phyloP scores from a whole-genome alignment of 345 rosid species.

The thale cress (Arabidopsis thaliana) region TAIR10.1 NC_003074.8:18090501-18091000 shows the following conservation, averaged over 20 bases:
- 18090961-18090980: conserved; percentile 94
- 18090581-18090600: conserved; percentile 33
- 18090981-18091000: conserved; percentile 94
- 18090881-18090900: neutral
- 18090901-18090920: conserved; percentile 36
- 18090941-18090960: conserved; percentile 99
- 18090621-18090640: conserved; percentile 89
- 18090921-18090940: conserved; percentile 92
- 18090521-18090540: conserved; percentile 1
- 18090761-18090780: conserved; percentile 73
- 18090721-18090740: conserved; percentile 88
- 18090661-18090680: conserved; percentile 96
- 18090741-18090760: conserved; percentile 87
- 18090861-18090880: conserved; percentile 22
- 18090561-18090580: conserved; percentile 20
- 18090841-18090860: conserved; percentile 3
- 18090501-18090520: conserved; percentile 92
- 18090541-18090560: neutral
- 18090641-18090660: conserved; percentile 93
- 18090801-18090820: conserved; percentile 6
- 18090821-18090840: conserved; percentile 3
- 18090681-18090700: conserved; percentile 84
- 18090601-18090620: conserved; percentile 90
- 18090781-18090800: conserved; percentile 2
- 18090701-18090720: conserved; percentile 99